Conservation (phyloP, 345 rosid genomes). For the Eucalyptus albens region DNA sequence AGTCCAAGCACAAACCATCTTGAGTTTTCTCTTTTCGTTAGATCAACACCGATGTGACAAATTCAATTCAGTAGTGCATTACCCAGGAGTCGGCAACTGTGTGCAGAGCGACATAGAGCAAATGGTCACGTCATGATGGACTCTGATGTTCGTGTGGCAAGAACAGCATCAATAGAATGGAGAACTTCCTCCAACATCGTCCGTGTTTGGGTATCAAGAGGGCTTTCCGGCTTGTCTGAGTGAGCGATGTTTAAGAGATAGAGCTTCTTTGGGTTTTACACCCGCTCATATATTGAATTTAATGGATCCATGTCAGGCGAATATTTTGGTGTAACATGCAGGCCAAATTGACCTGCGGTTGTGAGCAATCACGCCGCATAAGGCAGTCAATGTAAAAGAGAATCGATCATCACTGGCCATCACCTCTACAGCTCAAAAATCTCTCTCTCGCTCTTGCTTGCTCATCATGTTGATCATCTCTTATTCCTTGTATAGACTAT, state of each 20-base stretch:
- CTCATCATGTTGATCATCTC: not conserved
- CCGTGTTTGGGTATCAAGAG: constrained; percentile 39
- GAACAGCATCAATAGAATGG: constrained; percentile 56
- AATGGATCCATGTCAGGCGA: not conserved
- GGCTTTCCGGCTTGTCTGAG: constrained; percentile 63
- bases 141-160: constrained; percentile 14
- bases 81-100: not conserved
- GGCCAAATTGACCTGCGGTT: not conserved
- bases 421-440: not conserved
- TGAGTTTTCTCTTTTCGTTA: not conserved
- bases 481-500: not conserved
- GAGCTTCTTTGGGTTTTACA: constrained; percentile 13
- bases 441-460: not conserved
- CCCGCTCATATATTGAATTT: not conserved
- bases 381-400: not conserved
- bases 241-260: constrained; percentile 61
- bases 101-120: not conserved
- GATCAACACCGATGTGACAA: not conserved
- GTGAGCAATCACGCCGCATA: not conserved
- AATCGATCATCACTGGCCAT: not conserved
- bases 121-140: not conserved
- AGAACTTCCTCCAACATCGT: constrained; percentile 55
- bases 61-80: not conserved
- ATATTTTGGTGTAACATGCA: not conserved
- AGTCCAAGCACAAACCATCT: not conserved